Conservation (phyloP, 78 protist species). For the Dictyostelium citrinum region DNA sequence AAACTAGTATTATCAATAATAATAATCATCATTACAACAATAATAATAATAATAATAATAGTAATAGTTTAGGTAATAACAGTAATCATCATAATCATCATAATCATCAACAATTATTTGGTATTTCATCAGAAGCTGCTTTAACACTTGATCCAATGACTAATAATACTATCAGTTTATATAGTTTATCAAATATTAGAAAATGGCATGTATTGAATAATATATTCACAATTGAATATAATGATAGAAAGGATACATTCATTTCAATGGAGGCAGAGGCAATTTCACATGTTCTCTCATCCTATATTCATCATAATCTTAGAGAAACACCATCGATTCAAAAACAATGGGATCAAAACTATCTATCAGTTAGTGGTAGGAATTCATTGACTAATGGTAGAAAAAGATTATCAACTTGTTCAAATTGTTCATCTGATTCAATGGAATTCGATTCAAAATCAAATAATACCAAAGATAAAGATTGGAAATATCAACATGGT, state of each 20-base stretch:
- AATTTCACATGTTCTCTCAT: constrained; percentile 64
- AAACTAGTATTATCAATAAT: not conserved
- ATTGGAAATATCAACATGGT: constrained; percentile 7
- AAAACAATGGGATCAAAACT: constrained; percentile 62
- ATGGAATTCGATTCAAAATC: not conserved
- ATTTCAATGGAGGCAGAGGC: constrained; percentile 48
- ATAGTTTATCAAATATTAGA: constrained; percentile 33
- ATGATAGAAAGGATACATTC: constrained; percentile 10
- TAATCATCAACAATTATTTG: constrained; percentile 15
- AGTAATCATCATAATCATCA: not conserved
- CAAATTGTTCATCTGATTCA: constrained; percentile 39
- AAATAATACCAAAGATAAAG: not conserved
- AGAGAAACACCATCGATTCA: constrained; percentile 36
- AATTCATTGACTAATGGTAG: not conserved
- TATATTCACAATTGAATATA: constrained; percentile 37
- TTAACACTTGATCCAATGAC: constrained; percentile 32
- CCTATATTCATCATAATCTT: constrained; percentile 52
- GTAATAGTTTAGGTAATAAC: not conserved
- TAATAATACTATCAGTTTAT: constrained; percentile 15
- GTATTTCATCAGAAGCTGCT: constrained; percentile 63
- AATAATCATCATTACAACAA: not conserved
- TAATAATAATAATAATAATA: no score
- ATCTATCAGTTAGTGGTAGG: constrained; percentile 23
- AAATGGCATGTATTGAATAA: constrained; percentile 69
- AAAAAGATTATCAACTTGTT: constrained; percentile 29